A percentile compares a stretch with the other conserved stretches of the same genome.
Evolutionary conservation across 768 basidiomycete species (phyloP).

Genomic region (Mycena kentingensis): DNA sequence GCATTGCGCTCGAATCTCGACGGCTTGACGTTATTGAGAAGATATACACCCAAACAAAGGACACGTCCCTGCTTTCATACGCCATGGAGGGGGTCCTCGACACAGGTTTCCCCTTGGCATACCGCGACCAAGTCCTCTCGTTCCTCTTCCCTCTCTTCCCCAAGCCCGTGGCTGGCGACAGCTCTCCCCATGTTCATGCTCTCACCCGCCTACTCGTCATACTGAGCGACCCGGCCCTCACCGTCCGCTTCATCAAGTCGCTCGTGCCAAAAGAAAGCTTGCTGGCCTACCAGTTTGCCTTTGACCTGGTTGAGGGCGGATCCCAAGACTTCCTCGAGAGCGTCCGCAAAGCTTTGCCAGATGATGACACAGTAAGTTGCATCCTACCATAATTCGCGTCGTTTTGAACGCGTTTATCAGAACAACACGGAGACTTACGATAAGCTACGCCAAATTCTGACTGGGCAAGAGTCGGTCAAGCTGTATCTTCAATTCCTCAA

Average conservation of each 20-base stretch:
- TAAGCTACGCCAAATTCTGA: constrained; percentile 79
- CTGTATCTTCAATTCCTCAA: constrained; percentile 94
- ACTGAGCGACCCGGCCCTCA: constrained; percentile 78
- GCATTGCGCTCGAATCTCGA: constrained; percentile 90
- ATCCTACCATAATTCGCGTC: neutral
- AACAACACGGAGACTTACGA: constrained; percentile 65
- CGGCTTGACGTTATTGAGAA: constrained; percentile 84
- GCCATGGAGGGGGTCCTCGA: constrained; percentile 91
- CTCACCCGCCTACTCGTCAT: constrained; percentile 90
- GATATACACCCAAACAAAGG: constrained; percentile 72
- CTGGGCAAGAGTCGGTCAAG: constrained; percentile 89
- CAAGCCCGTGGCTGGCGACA: constrained; percentile 65
- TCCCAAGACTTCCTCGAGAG: constrained; percentile 89
- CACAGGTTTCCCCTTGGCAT: constrained; percentile 83
- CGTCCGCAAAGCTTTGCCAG: constrained; percentile 67
- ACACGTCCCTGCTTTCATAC: constrained; percentile 82
- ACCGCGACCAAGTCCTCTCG: constrained; percentile 78
- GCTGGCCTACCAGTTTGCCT: constrained; percentile 92
- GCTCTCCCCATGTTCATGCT: constrained; percentile 74
- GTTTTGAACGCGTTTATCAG: constrained; percentile 38
- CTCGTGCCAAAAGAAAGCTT: constrained; percentile 72
- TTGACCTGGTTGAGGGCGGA: constrained; percentile 93
- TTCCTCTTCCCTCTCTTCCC: constrained; percentile 89
- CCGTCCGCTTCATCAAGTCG: constrained; percentile 70
- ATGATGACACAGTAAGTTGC: constrained; percentile 59